These are phyloP conservation scores for Physcomitrellopsis africana DNA, from an alignment of 225 moss, liverwort and hornwort genomes.

Conservation along the genomic window DNA sequence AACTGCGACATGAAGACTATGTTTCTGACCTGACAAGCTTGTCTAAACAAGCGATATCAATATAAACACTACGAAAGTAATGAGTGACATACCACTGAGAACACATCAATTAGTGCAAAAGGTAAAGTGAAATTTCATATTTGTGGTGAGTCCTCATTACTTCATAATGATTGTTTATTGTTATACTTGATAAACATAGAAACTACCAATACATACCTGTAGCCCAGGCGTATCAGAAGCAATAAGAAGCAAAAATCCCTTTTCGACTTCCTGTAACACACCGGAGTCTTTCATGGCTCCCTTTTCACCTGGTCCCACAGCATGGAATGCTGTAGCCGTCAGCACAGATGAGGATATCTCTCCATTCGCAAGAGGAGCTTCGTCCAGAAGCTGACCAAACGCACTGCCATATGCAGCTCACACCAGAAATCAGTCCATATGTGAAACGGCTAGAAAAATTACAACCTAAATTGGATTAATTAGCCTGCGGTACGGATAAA, in stretches of 20 bases:
- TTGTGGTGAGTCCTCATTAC: constrained; percentile 7
- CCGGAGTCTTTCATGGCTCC: constrained; percentile 51
- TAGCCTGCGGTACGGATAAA: no score
- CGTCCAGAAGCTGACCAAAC: constrained; percentile 54
- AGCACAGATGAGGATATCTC: constrained; percentile 87
- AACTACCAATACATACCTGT: constrained; percentile 60
- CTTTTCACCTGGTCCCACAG: constrained; percentile 60
- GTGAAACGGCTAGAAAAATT: constrained; percentile 6
- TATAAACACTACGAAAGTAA: constrained; percentile 2
- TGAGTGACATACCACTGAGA: no score
- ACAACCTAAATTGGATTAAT: constrained; percentile 1
- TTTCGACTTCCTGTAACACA: constrained; percentile 76
- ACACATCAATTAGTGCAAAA: neutral
- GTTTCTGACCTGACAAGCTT: constrained; percentile 1
- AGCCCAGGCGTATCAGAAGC: constrained; percentile 93
- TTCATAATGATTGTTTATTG: neutral
- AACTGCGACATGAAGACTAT: neutral
- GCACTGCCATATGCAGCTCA: constrained; percentile 57
- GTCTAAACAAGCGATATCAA: neutral
- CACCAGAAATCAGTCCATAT: constrained; percentile 3
- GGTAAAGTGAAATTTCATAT: neutral
- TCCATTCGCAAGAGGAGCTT: constrained; percentile 78
- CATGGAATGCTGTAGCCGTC: constrained; percentile 54
- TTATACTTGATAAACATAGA: neutral
- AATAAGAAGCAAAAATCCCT: constrained; percentile 84